These are phyloP conservation scores for Dactylonectria macrodidyma DNA, from an alignment of 2,329 filamentous ascomycete genomes.

Conservation along the genomic window DNA sequence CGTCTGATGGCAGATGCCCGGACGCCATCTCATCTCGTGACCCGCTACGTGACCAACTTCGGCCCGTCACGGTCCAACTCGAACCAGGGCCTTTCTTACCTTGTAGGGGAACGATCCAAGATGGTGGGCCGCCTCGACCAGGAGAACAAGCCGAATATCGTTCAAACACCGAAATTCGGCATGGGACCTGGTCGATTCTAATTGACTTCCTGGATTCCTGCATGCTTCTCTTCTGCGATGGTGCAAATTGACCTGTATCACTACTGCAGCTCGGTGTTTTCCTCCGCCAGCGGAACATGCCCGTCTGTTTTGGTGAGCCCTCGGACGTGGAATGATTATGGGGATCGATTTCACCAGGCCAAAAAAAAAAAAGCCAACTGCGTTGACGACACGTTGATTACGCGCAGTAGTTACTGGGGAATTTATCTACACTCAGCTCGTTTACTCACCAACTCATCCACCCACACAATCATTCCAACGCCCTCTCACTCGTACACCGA, in stretches of 20 bases:
- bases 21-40: constrained; percentile 14
- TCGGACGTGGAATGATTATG: constrained; percentile 12
- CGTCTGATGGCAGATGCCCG: background rate
- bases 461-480: background rate
- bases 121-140: constrained; percentile 31
- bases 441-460: too few relatives aligned
- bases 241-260: background rate
- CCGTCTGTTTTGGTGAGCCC: constrained; percentile 7
- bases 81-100: constrained; percentile 37
- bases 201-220: constrained; percentile 16
- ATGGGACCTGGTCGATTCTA: constrained; percentile 30
- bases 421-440: too few relatives aligned
- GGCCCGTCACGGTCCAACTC: constrained; percentile 37
- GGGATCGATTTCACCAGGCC: background rate
- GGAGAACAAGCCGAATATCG: constrained; percentile 43
- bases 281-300: constrained; percentile 3
- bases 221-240: constrained; percentile 3
- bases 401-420: too few relatives aligned
- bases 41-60: constrained; percentile 36
- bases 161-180: constrained; percentile 42
- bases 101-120: constrained; percentile 36
- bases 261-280: background rate
- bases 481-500: background rate
- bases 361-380: background rate
- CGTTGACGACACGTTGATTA: background rate